A percentile compares a stretch with the other conserved stretches of the same genome.
phyloP scores from a whole-genome alignment of 2,329 filamentous ascomycete species.

The Teratosphaeria destructans region DNA sequence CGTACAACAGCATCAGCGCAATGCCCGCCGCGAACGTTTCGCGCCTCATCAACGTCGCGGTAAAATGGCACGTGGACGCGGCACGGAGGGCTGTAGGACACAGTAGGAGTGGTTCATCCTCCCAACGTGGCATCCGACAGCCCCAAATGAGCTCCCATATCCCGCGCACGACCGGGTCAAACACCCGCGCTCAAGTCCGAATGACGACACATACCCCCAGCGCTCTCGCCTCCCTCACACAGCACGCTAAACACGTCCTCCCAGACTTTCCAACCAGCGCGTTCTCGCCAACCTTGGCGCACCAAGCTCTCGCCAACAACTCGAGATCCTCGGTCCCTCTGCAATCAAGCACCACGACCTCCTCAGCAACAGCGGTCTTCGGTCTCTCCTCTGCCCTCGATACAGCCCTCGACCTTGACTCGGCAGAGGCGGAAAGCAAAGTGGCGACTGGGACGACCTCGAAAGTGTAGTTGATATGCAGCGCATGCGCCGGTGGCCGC shows the following conservation, averaged over 20 bases:
- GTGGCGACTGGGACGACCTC: conserved; percentile 25
- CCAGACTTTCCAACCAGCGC: conserved; percentile 58
- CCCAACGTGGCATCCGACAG: not conserved
- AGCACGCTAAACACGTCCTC: conserved; percentile 62
- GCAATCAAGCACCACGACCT: conserved; percentile 35
- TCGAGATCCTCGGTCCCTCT: conserved; percentile 56
- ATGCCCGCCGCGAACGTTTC: not conserved
- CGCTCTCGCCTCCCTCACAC: conserved; percentile 63
- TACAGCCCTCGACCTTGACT: conserved; percentile 5
- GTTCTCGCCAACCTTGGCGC: conserved; percentile 64
- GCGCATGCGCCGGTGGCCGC: conserved; percentile 26
- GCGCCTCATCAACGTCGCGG: not conserved
- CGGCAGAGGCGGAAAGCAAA: conserved; percentile 7
- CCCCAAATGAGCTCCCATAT: not conserved
- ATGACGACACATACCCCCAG: conserved; percentile 59
- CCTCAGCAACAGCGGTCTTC: conserved; percentile 15
- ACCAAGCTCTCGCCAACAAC: conserved; percentile 60
- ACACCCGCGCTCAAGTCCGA: conserved; percentile 21
- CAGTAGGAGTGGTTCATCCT: not conserved
- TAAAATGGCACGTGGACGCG: not conserved
- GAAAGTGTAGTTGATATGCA: conserved; percentile 30
- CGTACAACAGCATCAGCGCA: not conserved
- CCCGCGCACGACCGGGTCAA: not conserved
- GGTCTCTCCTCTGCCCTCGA: conserved; percentile 1
- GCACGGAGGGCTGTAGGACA: not conserved